Base-by-base conservation (phyloP, 768 basidiomycete species). In the Myochromella boudieri region DNA sequence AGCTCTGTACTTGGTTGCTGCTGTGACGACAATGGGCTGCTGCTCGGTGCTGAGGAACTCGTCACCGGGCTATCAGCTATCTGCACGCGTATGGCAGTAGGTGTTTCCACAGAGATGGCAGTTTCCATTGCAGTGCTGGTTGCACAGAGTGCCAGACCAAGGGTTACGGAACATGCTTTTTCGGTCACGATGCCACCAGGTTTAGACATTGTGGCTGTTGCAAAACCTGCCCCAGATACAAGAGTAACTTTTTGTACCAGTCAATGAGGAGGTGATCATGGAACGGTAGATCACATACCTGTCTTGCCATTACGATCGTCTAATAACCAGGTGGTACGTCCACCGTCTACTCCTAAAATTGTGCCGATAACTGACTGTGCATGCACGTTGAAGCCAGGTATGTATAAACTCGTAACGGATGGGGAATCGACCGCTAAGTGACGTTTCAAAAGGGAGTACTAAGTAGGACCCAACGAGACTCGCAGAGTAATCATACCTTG, bases 111-210 rank as follows among this genome's bases (percentile, higher is more conserved):
- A 9, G 28, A 28, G n/a, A 47, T 40, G 15, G 46, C 46, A 40
- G 46, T 14, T n/a, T 40, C 46, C 3, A 32, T 26, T 6, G 15
- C 46, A 22, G 46, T 32, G 17, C 29, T 40, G 14, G 46, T 47
- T 2, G 38, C 46, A 47, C 48, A 49, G 20, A 49, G 28, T 29
- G 48, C 48, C 12, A 49, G 48, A 17, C 42, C 48, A 29, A 43
- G 28, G 6, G 48, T 44, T 10, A 49, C 17, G 29, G 42, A 43
- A 27, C 48, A 49, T n/a, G 48, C 41, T 21, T 14, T 31, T 2
- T 37, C 24, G 14, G 42, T 49, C 8, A 31, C 25, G n/a, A 12
- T 4, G 7, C 20, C 34, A 3, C 26, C 37, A 38, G 36, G 10
- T 20, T 28, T 21, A 14, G 41, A 18, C 18, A 24, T 27, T 12